A percentile compares a stretch with the other conserved stretches of the same genome.
Conservation (phyloP, 257 asterid species). For the Rubia yunnanensis region DNA sequence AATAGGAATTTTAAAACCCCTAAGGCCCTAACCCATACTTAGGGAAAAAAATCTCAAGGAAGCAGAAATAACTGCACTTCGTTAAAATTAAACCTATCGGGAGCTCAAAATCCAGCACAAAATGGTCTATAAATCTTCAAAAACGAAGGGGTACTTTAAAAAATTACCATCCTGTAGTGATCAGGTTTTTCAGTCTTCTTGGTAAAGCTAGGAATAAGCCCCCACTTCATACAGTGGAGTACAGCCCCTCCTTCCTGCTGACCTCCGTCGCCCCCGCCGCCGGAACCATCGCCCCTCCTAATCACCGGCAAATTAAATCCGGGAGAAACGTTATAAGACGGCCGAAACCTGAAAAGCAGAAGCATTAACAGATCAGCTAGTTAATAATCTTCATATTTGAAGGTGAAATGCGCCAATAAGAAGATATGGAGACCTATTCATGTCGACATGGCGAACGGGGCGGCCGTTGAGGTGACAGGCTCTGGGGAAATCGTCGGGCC, state of each 20-base stretch:
- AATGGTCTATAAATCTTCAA: not conserved
- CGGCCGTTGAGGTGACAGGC: constrained; percentile 66
- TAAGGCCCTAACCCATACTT: no score
- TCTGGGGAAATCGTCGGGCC: constrained; percentile 53
- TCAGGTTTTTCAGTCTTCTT: constrained; percentile 70
- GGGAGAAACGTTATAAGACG: constrained; percentile 74
- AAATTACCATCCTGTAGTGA: constrained; percentile 70
- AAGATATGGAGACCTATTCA: constrained; percentile 45
- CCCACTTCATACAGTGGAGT: constrained; percentile 94
- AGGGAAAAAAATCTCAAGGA: not conserved
- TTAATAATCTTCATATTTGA: no score
- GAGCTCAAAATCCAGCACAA: not conserved
- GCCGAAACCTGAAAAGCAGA: constrained; percentile 47
- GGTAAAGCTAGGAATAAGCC: constrained; percentile 80
- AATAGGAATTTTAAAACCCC: not conserved
- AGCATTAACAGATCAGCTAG: not conserved
- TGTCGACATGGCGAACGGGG: constrained; percentile 53
- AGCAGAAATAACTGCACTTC: not conserved
- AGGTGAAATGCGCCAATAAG: not conserved
- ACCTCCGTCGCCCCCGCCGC: constrained; percentile 20
- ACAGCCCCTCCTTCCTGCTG: constrained; percentile 27
- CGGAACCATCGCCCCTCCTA: constrained; percentile 46
- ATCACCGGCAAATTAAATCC: constrained; percentile 84
- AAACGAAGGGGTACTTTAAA: not conserved
- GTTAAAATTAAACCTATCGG: not conserved